phyloP scores from a whole-genome alignment of 352 stramenopile species.

The Pythium guiyangense region DNA sequence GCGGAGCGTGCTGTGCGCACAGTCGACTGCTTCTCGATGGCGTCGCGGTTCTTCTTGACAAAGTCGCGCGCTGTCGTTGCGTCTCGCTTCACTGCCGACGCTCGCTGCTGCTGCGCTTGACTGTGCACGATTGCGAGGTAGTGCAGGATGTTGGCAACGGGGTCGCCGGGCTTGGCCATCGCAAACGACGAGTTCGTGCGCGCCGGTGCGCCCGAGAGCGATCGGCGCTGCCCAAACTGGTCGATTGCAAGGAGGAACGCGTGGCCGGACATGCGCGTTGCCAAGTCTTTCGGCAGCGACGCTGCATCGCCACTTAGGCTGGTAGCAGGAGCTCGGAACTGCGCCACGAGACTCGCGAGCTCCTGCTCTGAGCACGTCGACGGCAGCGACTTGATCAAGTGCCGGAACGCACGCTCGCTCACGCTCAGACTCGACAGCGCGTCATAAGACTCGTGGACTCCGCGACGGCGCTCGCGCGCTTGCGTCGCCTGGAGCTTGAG shows the following conservation, averaged over 20 bases:
- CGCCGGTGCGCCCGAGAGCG: constrained; percentile 14
- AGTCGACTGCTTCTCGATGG: neutral
- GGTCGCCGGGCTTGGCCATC: constrained; percentile 25
- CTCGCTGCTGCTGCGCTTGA: constrained; percentile 12
- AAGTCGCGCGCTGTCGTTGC: neutral
- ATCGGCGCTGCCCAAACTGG: constrained; percentile 25
- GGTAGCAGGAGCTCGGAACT: constrained; percentile 8
- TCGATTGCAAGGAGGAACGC: constrained; percentile 34
- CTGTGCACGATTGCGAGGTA: constrained; percentile 40
- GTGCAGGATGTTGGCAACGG: constrained; percentile 36
- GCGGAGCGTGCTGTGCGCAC: neutral
- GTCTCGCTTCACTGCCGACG: neutral
- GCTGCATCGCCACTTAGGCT: neutral
- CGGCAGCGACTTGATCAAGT: constrained; percentile 32
- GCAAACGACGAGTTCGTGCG: constrained; percentile 11
- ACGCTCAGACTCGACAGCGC: constrained; percentile 14
- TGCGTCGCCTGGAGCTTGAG: constrained; percentile 22
- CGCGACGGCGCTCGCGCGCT: neutral
- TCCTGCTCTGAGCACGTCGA: constrained; percentile 36
- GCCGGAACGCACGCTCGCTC: constrained; percentile 30
- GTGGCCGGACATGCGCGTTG: constrained; percentile 17
- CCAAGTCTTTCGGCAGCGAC: too few relatives aligned
- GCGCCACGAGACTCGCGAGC: constrained; percentile 19
- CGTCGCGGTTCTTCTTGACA: constrained; percentile 7
- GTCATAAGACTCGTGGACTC: neutral